phyloP scores from a whole-genome alignment of 768 basidiomycete genomes.

The Cyathus striatus region DNA sequence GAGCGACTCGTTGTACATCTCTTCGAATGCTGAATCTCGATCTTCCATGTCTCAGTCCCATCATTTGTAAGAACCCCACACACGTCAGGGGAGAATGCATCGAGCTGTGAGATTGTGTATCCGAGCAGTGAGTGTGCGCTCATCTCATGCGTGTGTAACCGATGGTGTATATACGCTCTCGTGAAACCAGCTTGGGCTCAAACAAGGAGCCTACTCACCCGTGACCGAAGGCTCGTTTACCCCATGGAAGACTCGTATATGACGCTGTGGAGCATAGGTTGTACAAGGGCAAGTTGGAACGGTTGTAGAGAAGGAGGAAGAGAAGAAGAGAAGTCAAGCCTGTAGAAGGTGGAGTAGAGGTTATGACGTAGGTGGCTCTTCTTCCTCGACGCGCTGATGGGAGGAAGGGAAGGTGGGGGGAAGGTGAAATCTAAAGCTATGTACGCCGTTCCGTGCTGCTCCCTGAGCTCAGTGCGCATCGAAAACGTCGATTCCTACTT shows the following conservation, averaged over 20 bases:
- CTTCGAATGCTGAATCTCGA: too few relatives aligned
- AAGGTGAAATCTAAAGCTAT: conserved; percentile 78
- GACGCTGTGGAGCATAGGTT: neutral
- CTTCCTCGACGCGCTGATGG: conserved; percentile 2
- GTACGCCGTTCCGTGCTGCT: conserved; percentile 67
- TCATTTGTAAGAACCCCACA: too few relatives aligned
- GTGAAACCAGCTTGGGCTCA: neutral
- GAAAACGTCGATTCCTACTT: conserved; percentile 72
- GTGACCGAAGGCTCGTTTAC: neutral
- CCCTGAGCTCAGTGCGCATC: conserved; percentile 68
- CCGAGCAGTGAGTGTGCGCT: too few relatives aligned
- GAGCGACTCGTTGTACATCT: too few relatives aligned
- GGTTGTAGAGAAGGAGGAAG: too few relatives aligned
- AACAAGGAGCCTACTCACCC: neutral
- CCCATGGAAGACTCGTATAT: neutral
- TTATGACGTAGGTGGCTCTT: conserved; percentile 63
- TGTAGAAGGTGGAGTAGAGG: conserved; percentile 55
- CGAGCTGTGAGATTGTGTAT: too few relatives aligned
- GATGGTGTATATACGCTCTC: neutral
- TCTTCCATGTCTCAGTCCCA: too few relatives aligned
- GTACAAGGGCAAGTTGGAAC: neutral
- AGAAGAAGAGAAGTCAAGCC: conserved; percentile 56
- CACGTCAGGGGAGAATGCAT: too few relatives aligned
- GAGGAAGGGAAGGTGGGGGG: conserved; percentile 32
- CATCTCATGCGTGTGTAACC: neutral